These are phyloP conservation scores for Crithidia brevicula DNA, from an alignment of 208 protist species.

Conservation along the genomic window DNA sequence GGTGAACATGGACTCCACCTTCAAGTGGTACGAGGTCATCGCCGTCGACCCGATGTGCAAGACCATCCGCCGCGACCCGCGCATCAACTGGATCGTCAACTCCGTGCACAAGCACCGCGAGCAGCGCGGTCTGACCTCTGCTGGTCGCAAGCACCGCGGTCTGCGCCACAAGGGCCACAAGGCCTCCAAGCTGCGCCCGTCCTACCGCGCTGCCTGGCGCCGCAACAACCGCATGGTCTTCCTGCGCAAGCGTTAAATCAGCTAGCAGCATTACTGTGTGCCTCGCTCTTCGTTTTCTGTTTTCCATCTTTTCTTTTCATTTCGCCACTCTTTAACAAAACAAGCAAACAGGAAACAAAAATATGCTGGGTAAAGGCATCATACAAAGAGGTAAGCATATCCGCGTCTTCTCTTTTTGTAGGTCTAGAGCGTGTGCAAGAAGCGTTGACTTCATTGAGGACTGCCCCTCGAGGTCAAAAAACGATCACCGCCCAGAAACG, in stretches of 20 bases:
- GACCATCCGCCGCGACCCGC: slow-evolving; percentile 98
- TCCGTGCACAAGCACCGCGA: slow-evolving; percentile 98
- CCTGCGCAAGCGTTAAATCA: slow-evolving; percentile 93
- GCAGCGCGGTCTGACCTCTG: slow-evolving; percentile 98
- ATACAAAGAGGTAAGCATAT: too few species aligned
- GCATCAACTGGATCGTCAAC: slow-evolving; percentile 99
- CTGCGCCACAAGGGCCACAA: slow-evolving; percentile 96
- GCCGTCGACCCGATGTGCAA: slow-evolving; percentile 98
- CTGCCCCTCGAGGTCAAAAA: too few species aligned
- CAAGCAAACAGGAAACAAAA: slow-evolving; percentile 1
- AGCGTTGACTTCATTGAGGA: too few species aligned
- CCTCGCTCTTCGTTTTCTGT: slow-evolving; percentile 13
- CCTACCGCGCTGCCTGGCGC: slow-evolving; percentile 97
- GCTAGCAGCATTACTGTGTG: neutral
- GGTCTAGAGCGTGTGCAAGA: too few species aligned
- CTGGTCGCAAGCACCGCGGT: slow-evolving; percentile 97
- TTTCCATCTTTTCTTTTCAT: slow-evolving; percentile 9
- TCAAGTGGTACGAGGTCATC: slow-evolving; percentile 99
- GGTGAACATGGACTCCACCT: slow-evolving; percentile 97
- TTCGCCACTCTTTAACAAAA: slow-evolving; percentile 12
- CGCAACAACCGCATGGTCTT: slow-evolving; percentile 97
- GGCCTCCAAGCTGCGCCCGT: slow-evolving; percentile 96
- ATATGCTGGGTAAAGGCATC: too few species aligned
- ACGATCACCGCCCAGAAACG: too few species aligned
- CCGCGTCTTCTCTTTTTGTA: too few species aligned